These are phyloP conservation scores for Penicillium paneum DNA, from an alignment of 2,329 filamentous ascomycete genomes.

Conservation along the genomic window DNA sequence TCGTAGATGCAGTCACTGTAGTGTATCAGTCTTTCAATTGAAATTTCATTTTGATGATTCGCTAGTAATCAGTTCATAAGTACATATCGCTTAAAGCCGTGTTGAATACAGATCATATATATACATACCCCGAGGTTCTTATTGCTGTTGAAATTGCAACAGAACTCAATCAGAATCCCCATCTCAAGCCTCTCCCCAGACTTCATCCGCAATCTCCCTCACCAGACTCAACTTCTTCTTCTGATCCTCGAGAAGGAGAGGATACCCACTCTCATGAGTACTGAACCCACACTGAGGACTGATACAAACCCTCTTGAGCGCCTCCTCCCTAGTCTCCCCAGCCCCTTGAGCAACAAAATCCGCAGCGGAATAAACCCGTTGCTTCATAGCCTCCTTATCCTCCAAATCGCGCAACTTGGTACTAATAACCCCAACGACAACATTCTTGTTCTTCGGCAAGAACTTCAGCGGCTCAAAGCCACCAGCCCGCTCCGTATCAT, in stretches of 20 bases:
- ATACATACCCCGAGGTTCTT: slow-evolving; percentile 4
- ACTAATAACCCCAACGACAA: slow-evolving; percentile 63
- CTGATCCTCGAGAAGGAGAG: slow-evolving; percentile 66
- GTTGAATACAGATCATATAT: slow-evolving; percentile 8
- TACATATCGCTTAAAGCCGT: neutral
- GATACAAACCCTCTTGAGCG: slow-evolving; percentile 63
- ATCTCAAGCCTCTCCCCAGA: slow-evolving; percentile 52
- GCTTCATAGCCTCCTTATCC: slow-evolving; percentile 61
- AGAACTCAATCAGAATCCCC: neutral
- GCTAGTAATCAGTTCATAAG: neutral
- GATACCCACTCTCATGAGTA: slow-evolving; percentile 70
- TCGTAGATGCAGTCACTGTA: neutral
- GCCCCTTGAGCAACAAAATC: slow-evolving; percentile 67
- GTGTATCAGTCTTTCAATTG: neutral
- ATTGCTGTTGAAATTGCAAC: slow-evolving; percentile 17
- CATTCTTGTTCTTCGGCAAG: slow-evolving; percentile 60
- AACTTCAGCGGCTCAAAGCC: slow-evolving; percentile 63
- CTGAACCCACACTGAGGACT: slow-evolving; percentile 73
- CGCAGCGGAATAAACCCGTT: slow-evolving; percentile 58
- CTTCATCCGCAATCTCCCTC: slow-evolving; percentile 66
- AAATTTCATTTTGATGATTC: neutral
- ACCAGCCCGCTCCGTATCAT: slow-evolving; percentile 63
- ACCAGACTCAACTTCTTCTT: slow-evolving; percentile 69
- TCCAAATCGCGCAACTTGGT: slow-evolving; percentile 62
- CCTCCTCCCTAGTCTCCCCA: slow-evolving; percentile 62